A percentile compares a stretch with the other conserved stretches of the same genome.
Conservation (phyloP, 1,284 basidiomycete species). For the Polyporus tsugae region DNA sequence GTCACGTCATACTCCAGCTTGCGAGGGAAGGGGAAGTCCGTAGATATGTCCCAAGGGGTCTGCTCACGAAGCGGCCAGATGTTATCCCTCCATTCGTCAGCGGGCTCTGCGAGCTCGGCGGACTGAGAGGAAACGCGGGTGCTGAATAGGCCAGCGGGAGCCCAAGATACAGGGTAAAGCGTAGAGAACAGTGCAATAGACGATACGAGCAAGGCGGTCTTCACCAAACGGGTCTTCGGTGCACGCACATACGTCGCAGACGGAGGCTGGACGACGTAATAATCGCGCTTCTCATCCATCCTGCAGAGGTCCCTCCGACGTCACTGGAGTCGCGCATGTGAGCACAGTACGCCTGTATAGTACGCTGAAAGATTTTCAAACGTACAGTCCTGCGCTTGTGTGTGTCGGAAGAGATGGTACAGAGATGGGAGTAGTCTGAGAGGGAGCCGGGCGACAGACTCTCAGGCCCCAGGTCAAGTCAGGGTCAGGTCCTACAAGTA, state of each 20-base stretch:
- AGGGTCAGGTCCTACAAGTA: not conserved
- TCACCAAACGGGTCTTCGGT: constrained; percentile 23
- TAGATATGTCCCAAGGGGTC: constrained; percentile 79
- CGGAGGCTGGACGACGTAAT: not conserved
- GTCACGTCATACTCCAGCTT: constrained; percentile 70
- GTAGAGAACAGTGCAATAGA: constrained; percentile 32
- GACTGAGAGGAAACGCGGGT: not conserved
- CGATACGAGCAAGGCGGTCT: constrained; percentile 27
- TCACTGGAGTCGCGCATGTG: not conserved
- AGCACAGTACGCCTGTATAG: not conserved
- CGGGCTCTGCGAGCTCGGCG: constrained; percentile 21
- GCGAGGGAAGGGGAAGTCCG: constrained; percentile 75
- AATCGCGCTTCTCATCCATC: constrained; percentile 12
- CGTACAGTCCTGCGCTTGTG: not conserved
- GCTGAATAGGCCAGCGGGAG: constrained; percentile 14
- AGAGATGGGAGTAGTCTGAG: not conserved
- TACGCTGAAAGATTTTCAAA: not conserved
- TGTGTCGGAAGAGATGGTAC: not conserved
- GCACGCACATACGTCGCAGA: constrained; percentile 7
- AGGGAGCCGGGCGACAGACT: not conserved
- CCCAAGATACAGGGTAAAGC: constrained; percentile 27
- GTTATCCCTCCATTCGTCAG: constrained; percentile 63
- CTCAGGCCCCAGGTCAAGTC: not conserved
- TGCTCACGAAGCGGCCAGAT: constrained; percentile 70
- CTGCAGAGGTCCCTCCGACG: constrained; percentile 6